Conservation (phyloP, 306 rosid genomes). For the Cucurbita pepo region DNA sequence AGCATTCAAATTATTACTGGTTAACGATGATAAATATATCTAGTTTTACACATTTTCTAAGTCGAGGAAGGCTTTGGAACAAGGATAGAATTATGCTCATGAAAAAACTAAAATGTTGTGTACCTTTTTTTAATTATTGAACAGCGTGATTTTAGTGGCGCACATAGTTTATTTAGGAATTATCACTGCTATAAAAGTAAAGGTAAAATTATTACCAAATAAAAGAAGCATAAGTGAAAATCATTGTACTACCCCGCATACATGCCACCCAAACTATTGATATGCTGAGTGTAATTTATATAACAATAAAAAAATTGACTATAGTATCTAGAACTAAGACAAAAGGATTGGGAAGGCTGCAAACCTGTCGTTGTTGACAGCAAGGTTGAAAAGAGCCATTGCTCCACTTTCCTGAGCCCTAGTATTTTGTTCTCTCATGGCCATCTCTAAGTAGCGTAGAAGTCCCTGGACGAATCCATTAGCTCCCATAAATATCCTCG, state of each 20-base stretch:
- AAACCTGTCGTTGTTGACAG: constrained; percentile 83
- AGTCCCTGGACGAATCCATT: constrained; percentile 86
- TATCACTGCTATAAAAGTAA: neutral
- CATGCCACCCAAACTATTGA: neutral
- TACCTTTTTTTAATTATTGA: neutral
- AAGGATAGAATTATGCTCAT: neutral
- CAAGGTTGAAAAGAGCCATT: constrained; percentile 93
- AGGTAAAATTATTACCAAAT: neutral
- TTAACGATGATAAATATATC: neutral
- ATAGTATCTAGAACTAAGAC: neutral
- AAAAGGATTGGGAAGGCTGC: neutral
- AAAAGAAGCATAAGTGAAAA: neutral
- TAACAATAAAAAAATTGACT: neutral
- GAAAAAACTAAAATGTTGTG: neutral
- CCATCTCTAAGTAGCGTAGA: constrained; percentile 41
- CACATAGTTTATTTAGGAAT: neutral
- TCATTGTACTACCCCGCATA: neutral
- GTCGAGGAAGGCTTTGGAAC: neutral
- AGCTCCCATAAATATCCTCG: constrained; percentile 78
- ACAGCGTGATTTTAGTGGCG: neutral
- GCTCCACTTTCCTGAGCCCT: constrained; percentile 86
- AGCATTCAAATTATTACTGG: neutral
- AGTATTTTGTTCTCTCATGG: constrained; percentile 38
- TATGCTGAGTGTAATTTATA: neutral
- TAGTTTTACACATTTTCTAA: neutral